A percentile compares a stretch with the other conserved stretches of the same genome.
Evolutionary conservation across 106 monocot species (phyloP).

Genomic region (Apostasia shenzhenica): DNA sequence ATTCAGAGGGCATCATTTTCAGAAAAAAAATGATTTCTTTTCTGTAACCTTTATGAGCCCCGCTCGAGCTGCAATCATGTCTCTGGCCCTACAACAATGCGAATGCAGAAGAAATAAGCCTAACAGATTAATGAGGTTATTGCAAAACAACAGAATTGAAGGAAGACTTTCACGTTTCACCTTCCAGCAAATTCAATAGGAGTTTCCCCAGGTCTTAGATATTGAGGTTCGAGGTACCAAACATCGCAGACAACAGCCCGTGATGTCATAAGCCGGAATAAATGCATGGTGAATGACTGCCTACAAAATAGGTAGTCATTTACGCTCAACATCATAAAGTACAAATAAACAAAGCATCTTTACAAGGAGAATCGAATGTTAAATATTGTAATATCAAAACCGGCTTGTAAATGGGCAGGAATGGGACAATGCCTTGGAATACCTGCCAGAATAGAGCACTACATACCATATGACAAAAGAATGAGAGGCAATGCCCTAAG

Average conservation of each 20-base stretch:
- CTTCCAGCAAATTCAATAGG: constrained; percentile 95
- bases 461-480: too few relatives aligned
- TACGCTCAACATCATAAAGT: too few relatives aligned
- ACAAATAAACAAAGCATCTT: too few relatives aligned
- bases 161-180: constrained; percentile 32
- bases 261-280: constrained; percentile 80
- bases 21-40: too few relatives aligned
- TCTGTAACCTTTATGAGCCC: constrained; percentile 87
- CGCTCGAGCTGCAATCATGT: constrained; percentile 81
- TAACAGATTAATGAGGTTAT: neutral
- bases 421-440: too few relatives aligned
- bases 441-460: too few relatives aligned
- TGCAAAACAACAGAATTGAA: neutral
- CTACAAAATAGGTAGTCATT: constrained; percentile 15
- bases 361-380: too few relatives aligned
- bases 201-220: constrained; percentile 61
- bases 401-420: too few relatives aligned
- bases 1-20: too few relatives aligned
- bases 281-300: constrained; percentile 88
- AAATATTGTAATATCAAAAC: too few relatives aligned
- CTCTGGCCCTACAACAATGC: constrained; percentile 50
- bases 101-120: neutral
- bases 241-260: constrained; percentile 98
- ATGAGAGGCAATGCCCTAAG: too few relatives aligned
- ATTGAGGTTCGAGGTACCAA: constrained; percentile 92